Evolutionary conservation across 192 early-diverging fungal genomes (phyloP), one percentile per base, ranked within the genome.

Genomic region (Backusella luteola): DNA sequence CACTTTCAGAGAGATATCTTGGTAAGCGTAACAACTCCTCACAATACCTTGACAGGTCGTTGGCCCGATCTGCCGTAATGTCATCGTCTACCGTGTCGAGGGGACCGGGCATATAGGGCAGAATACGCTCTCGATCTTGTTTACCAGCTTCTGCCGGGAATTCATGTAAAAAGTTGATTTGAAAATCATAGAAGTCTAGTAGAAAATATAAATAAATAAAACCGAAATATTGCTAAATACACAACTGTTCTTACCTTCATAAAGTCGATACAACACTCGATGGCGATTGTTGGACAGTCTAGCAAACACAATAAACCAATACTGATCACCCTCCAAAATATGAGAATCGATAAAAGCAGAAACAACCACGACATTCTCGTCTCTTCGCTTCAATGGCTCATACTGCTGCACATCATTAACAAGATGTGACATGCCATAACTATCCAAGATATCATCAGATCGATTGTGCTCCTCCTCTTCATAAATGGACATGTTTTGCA

Each of bases 111-210:
- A 91, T 89, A 78, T 89, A 90, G 73, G 91, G 83, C 68, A 93
- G 74, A 69, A 87, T 91, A 17, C 90, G 74, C 70, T 87, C 78
- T 26, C 85, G 79, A 29, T 83, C 87, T 6, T 73, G 83, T 67
- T 86, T 80, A 26, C 90, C 90, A 34, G 90, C 89, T 76, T 92
- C 90, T 12, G 82, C 84, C 9, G 90, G 92, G 80, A 91, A 94
- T 52, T 85, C 79, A 39, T 92, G 85, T 49, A 90, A 74, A 19
- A 94, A 84, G 69, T 86, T 85, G 76, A 91, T 92, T 77, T 93
- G 93, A 79, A 92, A 92, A 77, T 88, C 86, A 76, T 93, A 90
- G 84, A 94, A 92, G 80, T 94, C 93, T 81, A 34, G 46, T 19
- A 32, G 32, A 32, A 3, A 3, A 32, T 52, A 44, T 29, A 21